phyloP scores from a whole-genome alignment of 1,284 basidiomycete species.

The Phylloporus sp. region DNA sequence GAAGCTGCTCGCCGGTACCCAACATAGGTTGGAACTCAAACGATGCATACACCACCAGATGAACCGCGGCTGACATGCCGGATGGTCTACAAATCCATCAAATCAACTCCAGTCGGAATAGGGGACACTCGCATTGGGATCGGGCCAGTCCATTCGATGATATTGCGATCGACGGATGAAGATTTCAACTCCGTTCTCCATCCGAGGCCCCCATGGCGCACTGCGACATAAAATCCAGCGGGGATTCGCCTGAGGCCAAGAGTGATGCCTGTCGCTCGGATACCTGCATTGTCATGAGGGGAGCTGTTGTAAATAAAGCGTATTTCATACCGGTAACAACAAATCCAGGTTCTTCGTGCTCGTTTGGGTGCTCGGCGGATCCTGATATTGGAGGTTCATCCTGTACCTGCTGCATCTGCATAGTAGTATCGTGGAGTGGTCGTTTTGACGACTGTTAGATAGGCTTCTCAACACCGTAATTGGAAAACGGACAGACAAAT shows the following conservation, averaged over 20 bases:
- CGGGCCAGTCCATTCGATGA: neutral
- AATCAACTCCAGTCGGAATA: no score
- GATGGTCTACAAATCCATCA: neutral
- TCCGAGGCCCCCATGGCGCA: neutral
- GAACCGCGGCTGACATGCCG: neutral
- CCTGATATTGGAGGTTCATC: neutral
- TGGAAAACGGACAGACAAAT: no score
- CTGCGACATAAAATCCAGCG: neutral
- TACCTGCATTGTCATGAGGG: no score
- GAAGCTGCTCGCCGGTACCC: neutral
- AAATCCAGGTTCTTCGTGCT: no score
- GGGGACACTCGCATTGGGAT: neutral
- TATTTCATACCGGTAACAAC: no score
- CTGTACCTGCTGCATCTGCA: neutral
- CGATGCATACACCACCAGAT: neutral
- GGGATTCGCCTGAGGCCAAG: neutral
- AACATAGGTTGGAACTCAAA: neutral
- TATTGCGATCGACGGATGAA: neutral
- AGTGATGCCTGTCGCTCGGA: neutral
- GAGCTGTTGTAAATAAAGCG: no score
- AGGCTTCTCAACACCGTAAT: neutral
- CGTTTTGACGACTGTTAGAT: neutral
- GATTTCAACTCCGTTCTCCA: neutral
- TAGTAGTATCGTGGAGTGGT: no score
- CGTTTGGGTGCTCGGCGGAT: no score